Evolutionary conservation across 352 stramenopile genomes (phyloP).

Genomic region (Pythium pectinolyticum): DNA sequence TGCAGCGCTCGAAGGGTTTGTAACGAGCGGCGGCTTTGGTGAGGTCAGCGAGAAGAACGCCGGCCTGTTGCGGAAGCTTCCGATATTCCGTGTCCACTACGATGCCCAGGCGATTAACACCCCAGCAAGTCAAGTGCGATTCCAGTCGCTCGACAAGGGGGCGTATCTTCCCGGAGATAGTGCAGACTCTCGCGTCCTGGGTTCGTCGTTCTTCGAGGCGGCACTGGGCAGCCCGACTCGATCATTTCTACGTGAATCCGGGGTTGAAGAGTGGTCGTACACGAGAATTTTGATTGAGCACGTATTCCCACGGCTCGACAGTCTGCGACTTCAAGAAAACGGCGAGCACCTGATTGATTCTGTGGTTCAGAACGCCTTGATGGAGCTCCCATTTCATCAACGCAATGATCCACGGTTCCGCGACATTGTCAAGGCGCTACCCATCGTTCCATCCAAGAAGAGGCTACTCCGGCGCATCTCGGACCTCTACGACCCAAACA

Average conservation of each 20-base stretch:
- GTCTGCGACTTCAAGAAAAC: conserved; percentile 33
- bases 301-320: conserved; percentile 53
- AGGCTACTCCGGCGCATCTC: conserved; percentile 44
- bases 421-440: conserved; percentile 35
- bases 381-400: conserved; percentile 54
- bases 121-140: not conserved
- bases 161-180: conserved; percentile 43
- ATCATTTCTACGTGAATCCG: conserved; percentile 48
- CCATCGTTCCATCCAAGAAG: conserved; percentile 61
- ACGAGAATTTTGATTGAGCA: conserved; percentile 59
- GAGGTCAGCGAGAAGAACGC: conserved; percentile 6
- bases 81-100: conserved; percentile 21
- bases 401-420: conserved; percentile 51
- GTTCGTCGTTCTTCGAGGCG: conserved; percentile 49
- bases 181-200: conserved; percentile 46
- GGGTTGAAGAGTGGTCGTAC: conserved; percentile 56
- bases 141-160: conserved; percentile 13
- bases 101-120: not conserved
- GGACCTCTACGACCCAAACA: conserved; percentile 73
- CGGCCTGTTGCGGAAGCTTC: conserved; percentile 13
- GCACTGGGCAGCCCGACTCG: conserved; percentile 33
- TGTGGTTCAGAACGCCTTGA: conserved; percentile 47
- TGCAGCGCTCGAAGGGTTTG: conserved; percentile 9
- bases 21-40: not conserved
- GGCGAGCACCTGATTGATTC: conserved; percentile 40